A percentile compares a stretch with the other conserved stretches of the same genome.
Conservation (phyloP, 1,284 basidiomycete genomes). For the Ustilago bromivora region DNA sequence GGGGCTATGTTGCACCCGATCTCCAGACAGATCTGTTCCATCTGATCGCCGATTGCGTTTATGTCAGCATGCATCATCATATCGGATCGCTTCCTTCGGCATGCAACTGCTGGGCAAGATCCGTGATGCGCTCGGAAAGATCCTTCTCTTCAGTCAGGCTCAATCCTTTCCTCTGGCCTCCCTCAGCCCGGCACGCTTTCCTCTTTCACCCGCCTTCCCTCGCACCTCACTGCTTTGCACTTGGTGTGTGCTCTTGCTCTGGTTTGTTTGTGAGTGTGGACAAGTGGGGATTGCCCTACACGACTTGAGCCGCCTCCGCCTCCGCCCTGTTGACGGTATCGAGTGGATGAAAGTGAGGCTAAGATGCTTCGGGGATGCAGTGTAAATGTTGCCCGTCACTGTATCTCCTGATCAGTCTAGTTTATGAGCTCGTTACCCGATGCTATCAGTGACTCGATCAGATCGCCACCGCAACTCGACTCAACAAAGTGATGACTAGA, state of each 20-base stretch:
- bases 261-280: conserved; percentile 17
- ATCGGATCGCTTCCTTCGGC: too few species aligned
- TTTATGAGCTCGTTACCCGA: conserved; percentile 14
- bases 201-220: not conserved
- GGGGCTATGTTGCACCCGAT: too few species aligned
- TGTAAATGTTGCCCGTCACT: not conserved
- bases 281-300: conserved; percentile 11
- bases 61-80: too few species aligned
- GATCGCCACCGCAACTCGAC: conserved; percentile 13
- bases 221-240: not conserved
- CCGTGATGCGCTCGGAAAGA: conserved; percentile 17
- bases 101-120: conserved; percentile 1
- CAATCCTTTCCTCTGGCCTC: not conserved
- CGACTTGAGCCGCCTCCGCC: conserved; percentile 3
- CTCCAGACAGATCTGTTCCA: too few species aligned
- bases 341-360: not conserved
- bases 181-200: conserved; percentile 6
- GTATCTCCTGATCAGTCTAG: not conserved
- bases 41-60: too few species aligned
- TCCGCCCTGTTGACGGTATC: not conserved
- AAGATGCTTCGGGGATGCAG: conserved; percentile 2
- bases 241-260: not conserved
- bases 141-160: not conserved
- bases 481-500: conserved; percentile 28
- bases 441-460: conserved; percentile 22